Conservation (phyloP, 169 alveolate genomes). For the Babesia bigemina region DNA sequence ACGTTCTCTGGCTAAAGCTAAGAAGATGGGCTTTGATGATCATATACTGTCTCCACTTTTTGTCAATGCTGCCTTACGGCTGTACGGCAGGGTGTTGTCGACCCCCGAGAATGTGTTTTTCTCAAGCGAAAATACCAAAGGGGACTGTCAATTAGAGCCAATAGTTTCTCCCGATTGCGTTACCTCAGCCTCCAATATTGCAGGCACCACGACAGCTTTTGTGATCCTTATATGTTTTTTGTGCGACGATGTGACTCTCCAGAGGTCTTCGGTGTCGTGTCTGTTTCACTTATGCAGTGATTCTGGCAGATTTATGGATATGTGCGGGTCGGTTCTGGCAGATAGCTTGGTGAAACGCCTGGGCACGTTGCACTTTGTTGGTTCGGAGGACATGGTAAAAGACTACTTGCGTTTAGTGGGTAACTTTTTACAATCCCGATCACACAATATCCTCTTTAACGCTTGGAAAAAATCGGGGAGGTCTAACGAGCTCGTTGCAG, state of each 20-base stretch:
- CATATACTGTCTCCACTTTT: constrained; percentile 54
- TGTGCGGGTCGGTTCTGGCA: constrained; percentile 47
- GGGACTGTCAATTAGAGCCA: neutral
- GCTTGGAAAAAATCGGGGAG: constrained; percentile 55
- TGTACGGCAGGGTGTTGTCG: constrained; percentile 16
- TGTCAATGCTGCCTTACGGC: constrained; percentile 45
- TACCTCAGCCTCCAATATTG: neutral
- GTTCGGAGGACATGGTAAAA: constrained; percentile 60
- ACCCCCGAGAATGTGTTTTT: neutral
- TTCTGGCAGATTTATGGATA: constrained; percentile 16
- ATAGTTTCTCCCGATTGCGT: neutral
- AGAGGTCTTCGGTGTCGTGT: constrained; percentile 21
- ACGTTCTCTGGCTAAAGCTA: constrained; percentile 19
- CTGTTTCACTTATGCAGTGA: constrained; percentile 29
- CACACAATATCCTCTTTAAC: constrained; percentile 18
- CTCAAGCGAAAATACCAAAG: neutral
- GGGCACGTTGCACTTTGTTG: constrained; percentile 49
- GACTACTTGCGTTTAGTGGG: constrained; percentile 32
- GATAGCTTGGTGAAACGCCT: constrained; percentile 47
- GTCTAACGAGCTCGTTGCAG: constrained; percentile 32
- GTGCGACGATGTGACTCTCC: constrained; percentile 49
- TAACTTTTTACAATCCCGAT: constrained; percentile 11
- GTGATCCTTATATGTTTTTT: constrained; percentile 47
- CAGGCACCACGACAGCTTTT: constrained; percentile 13
- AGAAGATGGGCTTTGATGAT: constrained; percentile 53